These are phyloP conservation scores for Colletotrichum truncatum DNA, from an alignment of 2,329 filamentous ascomycete species.

Conservation along the genomic window DNA sequence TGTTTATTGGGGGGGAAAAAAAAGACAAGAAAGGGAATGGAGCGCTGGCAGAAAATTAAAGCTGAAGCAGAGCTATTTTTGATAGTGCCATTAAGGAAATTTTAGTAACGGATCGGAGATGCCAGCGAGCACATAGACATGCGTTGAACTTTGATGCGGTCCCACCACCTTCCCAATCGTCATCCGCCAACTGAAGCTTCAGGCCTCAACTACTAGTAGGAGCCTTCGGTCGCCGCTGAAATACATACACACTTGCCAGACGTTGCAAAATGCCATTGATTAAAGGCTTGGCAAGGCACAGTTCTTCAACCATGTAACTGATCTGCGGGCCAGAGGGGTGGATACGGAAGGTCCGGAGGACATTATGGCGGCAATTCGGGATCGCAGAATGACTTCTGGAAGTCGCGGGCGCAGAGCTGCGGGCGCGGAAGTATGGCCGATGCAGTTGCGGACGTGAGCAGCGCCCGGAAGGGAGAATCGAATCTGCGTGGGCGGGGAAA, in stretches of 20 bases:
- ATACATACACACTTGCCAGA: no score
- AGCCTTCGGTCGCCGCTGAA: neutral
- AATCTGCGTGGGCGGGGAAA: neutral
- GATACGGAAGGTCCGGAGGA: neutral
- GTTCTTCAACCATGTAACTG: neutral
- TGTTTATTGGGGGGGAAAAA: no score
- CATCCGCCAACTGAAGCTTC: neutral
- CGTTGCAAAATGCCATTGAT: neutral
- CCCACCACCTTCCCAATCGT: neutral
- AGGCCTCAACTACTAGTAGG: neutral
- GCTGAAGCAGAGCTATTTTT: neutral
- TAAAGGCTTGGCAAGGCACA: neutral
- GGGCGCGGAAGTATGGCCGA: slow-evolving; percentile 20
- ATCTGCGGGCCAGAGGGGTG: neutral
- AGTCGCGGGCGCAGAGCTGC: slow-evolving; percentile 21
- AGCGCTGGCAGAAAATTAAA: neutral
- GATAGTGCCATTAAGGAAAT: neutral
- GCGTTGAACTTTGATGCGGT: neutral
- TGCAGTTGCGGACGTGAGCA: neutral
- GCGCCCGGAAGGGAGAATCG: neutral
- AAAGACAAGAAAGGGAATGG: neutral
- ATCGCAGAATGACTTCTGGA: neutral
- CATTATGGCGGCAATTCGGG: neutral
- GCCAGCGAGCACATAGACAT: neutral
- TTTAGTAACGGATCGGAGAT: neutral